Percentiles rank a stretch among this genome's conserved stretches.
Evolutionary conservation across 768 basidiomycete genomes (phyloP).

Genomic region (Floccularia luteovirens): DNA sequence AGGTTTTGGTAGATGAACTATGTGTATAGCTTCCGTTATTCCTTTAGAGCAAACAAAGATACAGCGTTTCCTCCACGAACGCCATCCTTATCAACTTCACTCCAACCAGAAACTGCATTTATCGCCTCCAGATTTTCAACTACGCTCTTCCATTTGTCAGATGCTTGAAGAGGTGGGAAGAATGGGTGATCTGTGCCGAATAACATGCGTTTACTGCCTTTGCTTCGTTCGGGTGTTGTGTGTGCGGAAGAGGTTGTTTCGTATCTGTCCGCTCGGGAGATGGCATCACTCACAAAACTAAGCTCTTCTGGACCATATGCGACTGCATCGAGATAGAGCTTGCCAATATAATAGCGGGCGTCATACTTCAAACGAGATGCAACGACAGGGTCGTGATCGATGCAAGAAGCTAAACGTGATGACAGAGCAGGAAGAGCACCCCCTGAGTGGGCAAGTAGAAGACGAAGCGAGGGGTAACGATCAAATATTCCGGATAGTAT

Average conservation of each 20-base stretch:
- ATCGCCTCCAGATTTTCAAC: constrained; percentile 83
- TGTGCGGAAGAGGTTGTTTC: constrained; percentile 21
- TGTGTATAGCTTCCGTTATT: constrained; percentile 10
- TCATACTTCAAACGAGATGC: constrained; percentile 71
- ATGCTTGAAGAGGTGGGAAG: constrained; percentile 70
- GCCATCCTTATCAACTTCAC: constrained; percentile 46
- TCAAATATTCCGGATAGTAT: constrained; percentile 80
- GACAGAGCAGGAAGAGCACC: constrained; percentile 80
- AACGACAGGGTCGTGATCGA: constrained; percentile 78
- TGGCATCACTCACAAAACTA: constrained; percentile 64
- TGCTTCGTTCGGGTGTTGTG: constrained; percentile 24
- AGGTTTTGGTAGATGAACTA: constrained; percentile 4
- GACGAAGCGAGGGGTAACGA: constrained; percentile 63
- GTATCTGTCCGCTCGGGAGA: constrained; percentile 53
- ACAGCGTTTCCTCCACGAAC: constrained; percentile 74
- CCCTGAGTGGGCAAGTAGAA: constrained; percentile 84
- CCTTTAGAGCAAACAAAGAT: constrained; percentile 49
- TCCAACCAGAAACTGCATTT: constrained; percentile 54
- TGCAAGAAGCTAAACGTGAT: constrained; percentile 78
- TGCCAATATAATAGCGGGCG: constrained; percentile 76
- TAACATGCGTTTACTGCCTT: constrained; percentile 55
- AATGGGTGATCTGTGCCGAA: constrained; percentile 91
- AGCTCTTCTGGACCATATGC: constrained; percentile 84
- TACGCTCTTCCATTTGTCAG: constrained; percentile 78
- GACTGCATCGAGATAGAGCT: constrained; percentile 81